These are phyloP conservation scores for Botrytis squamosa DNA, from an alignment of 2,329 filamentous ascomycete species.

Conservation along the genomic window DNA sequence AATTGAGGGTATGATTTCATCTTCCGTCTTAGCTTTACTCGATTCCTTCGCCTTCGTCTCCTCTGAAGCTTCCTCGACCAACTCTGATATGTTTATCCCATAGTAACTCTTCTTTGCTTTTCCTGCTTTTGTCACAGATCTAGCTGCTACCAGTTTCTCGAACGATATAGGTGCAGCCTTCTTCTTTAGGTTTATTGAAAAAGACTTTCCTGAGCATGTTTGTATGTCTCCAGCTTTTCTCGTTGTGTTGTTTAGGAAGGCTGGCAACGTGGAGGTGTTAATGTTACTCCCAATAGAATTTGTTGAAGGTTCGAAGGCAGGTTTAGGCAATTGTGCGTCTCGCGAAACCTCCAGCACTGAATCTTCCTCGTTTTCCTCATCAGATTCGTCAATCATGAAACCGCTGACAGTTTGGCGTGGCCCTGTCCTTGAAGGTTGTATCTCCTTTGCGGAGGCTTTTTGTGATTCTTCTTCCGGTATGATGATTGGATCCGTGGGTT, in stretches of 20 bases:
- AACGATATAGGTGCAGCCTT: constrained; percentile 52
- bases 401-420: constrained; percentile 22
- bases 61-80: constrained; percentile 70
- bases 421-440: not conserved
- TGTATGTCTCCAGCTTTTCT: constrained; percentile 30
- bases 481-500: not conserved
- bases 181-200: constrained; percentile 56
- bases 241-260: constrained; percentile 27
- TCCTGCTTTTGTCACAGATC: constrained; percentile 65
- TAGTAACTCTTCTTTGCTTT: constrained; percentile 78
- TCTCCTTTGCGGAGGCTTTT: not conserved
- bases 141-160: constrained; percentile 64
- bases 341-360: constrained; percentile 6
- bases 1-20: constrained; percentile 42
- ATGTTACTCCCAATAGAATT: not conserved
- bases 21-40: constrained; percentile 46
- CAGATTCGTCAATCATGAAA: constrained; percentile 24
- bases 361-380: constrained; percentile 20
- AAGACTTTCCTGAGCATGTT: constrained; percentile 49
- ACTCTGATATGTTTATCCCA: constrained; percentile 83
- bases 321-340: constrained; percentile 15
- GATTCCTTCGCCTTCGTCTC: constrained; percentile 40
- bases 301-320: not conserved
- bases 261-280: constrained; percentile 26
- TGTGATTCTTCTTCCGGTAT: not conserved